A percentile compares a stretch with the other conserved stretches of the same genome.
Conservation (phyloP, 1,284 basidiomycete genomes). For the Leccinum subfulvum region DNA sequence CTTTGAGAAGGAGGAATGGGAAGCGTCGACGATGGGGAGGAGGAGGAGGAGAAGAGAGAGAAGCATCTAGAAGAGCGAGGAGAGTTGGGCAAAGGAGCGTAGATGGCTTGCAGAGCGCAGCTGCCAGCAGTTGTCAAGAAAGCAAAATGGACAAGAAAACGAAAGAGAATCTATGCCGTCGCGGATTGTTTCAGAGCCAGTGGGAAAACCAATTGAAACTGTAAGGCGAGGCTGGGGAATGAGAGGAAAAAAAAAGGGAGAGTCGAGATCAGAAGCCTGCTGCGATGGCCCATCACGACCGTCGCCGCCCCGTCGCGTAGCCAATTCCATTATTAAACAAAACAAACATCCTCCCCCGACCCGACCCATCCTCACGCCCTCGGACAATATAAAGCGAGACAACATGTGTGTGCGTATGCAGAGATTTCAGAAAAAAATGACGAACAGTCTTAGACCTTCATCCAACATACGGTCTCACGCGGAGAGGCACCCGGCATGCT, state of each 20-base stretch:
- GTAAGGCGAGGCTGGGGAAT: too few species aligned
- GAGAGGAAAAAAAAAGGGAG: too few species aligned
- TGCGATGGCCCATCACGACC: too few species aligned
- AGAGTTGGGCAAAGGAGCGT: slow-evolving; percentile 25
- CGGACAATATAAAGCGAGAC: background rate
- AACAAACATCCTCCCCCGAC: too few species aligned
- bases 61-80: slow-evolving; percentile 18
- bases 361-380: too few species aligned
- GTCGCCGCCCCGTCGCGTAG: too few species aligned
- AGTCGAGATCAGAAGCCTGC: too few species aligned
- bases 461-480: background rate
- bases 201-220: background rate
- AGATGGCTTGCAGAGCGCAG: slow-evolving; percentile 2
- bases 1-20: slow-evolving; percentile 36
- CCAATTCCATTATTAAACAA: too few species aligned
- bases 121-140: slow-evolving; percentile 1
- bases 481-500: background rate
- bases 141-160: background rate
- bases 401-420: background rate
- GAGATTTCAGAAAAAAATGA: too few species aligned
- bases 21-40: slow-evolving; percentile 30
- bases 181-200: background rate
- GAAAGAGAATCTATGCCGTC: background rate
- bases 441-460: background rate
- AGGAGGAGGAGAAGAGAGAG: slow-evolving; percentile 30